Conservation (phyloP, 2,329 filamentous ascomycete species). For the Cadophora luteo-olivacea region DNA sequence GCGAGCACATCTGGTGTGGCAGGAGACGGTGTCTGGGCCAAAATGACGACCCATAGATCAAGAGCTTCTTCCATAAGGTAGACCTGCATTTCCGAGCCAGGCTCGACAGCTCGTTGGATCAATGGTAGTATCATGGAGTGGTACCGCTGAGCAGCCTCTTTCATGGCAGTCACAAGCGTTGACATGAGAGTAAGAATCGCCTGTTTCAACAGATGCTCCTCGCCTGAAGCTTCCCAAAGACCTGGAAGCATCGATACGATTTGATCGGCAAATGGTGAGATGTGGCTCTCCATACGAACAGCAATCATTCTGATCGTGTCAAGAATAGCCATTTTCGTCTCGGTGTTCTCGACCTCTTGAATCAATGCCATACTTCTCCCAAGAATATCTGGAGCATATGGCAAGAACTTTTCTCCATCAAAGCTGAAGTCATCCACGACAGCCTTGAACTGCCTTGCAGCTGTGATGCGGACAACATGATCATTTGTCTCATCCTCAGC, state of each 20-base stretch:
- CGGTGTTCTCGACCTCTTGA: slow-evolving; percentile 78
- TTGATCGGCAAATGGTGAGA: slow-evolving; percentile 73
- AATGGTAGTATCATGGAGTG: slow-evolving; percentile 83
- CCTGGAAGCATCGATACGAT: slow-evolving; percentile 81
- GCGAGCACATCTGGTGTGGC: slow-evolving; percentile 66
- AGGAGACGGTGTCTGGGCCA: slow-evolving; percentile 69
- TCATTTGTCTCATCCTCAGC: slow-evolving; percentile 82
- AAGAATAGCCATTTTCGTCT: slow-evolving; percentile 89
- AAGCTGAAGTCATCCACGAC: slow-evolving; percentile 89
- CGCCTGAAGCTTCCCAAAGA: slow-evolving; percentile 83
- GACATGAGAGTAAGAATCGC: slow-evolving; percentile 86
- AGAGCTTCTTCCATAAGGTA: slow-evolving; percentile 92
- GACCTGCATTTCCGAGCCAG: slow-evolving; percentile 74
- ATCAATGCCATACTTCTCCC: slow-evolving; percentile 78
- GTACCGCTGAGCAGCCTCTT: slow-evolving; percentile 76
- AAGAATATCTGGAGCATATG: slow-evolving; percentile 77
- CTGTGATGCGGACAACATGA: slow-evolving; percentile 88
- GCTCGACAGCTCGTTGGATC: slow-evolving; percentile 79
- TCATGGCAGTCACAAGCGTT: slow-evolving; percentile 86
- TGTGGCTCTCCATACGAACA: slow-evolving; percentile 78
- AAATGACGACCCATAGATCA: slow-evolving; percentile 83
- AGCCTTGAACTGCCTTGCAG: slow-evolving; percentile 81
- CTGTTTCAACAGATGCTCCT: slow-evolving; percentile 90
- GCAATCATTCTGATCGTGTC: slow-evolving; percentile 86
- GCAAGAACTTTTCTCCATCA: slow-evolving; percentile 73